Base-by-base conservation (phyloP, 2,329 filamentous ascomycete species). In the Endocalyx cinctus region DNA sequence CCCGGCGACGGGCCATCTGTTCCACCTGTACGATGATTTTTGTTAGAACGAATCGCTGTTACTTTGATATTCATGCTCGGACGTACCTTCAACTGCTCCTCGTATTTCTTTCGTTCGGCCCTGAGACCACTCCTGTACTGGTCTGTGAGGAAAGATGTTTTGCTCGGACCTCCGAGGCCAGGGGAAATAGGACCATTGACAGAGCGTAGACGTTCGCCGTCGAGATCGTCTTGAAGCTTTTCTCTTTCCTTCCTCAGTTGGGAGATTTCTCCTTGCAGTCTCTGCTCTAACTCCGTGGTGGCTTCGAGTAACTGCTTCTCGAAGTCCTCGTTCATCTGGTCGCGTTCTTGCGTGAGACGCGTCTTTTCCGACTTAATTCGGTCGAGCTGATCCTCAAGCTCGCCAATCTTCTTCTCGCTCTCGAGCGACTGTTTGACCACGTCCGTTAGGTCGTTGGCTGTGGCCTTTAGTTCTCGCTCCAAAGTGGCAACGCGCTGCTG, bases 391-490 rank as follows among this genome's bases (percentile, higher is more conserved):
- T 37, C 31, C 34, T 59, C 55, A 13, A 58, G 42, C 25, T 54
- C 50, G 16, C 46, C 46, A 28, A 59, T 58, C 43, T 52, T 55
- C 41, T 53, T 52, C 41, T 59, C 55, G 35, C 51, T 54, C 33
- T 55, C 54, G 13, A 58, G 40, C 12, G 55, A 55, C 35, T 57
- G 55, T 37, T 53, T 52, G 31, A 57, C 52, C 3, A 58, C 48
- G 18, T 51, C 47, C 11, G 52, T 51, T 26, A 58, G 41, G 39
- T 58, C 54, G 29, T 52, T 40, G 25, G 49, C 50, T 8, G 54
- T 56, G n/a, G 69, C 60, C 38, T 78, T 73, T 14, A 94, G 66
- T 49, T 87, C 80, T 52, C 83, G 87, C 54, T 84, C 76, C 36
- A 80, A 62, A 40, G 60, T 62, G 29, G 67, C 64, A 15, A 77